Evolutionary conservation across 2,329 filamentous ascomycete species (phyloP), one percentile per base, ranked within the genome.

Genomic region (Penicillium janthinellum): DNA sequence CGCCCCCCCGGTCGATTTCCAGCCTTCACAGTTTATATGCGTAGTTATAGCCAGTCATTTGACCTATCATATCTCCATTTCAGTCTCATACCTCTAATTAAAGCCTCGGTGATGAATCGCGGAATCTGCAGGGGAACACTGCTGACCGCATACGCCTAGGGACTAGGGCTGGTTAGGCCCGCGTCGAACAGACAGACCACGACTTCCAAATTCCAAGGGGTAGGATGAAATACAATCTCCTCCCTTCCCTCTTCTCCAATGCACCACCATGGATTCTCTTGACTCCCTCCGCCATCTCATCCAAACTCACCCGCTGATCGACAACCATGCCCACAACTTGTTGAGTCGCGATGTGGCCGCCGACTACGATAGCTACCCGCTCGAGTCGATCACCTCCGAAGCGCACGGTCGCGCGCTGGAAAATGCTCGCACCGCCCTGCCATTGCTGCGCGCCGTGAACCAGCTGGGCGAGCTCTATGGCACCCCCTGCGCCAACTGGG

Each of bases 371-470:
- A 67, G 61, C 52, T 77, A 79, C 58, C 81, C 84, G 7, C 80
- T 88, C 20, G 81, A 87, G 50, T 83, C 86, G 47, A 88, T 92
- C 63, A 86, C 87, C 1, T 89, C 88, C 6, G 91, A 95, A 78
- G 91, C 91, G 1, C 79, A 85, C 58, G 90, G 88, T 7, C 79
- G 85, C 58, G 90, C 90, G 12, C 78, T 94, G 31, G 73, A 84
- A 44, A 84, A 88, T 58, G 84, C 86, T 0, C 79, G 77, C 48
- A 85, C 83, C 14, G 86, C 87, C 3, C 79, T 96, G 8, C 81
- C 90, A 8, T 88, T 93, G 66, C 77, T 91, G 1, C 86, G 90
- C 41, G 90, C 88, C 31, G 84, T 88, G 11, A 85, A 83, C 60
- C 88, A 92, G 70, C 82, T 96, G 4, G 82, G 88, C 0, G 74